Percentiles rank a stretch among this genome's conserved stretches.
These are phyloP conservation scores for Ambrosia hybrid DNA, from an alignment of 140 eudicot genomes.

Conservation along the genomic window DNA sequence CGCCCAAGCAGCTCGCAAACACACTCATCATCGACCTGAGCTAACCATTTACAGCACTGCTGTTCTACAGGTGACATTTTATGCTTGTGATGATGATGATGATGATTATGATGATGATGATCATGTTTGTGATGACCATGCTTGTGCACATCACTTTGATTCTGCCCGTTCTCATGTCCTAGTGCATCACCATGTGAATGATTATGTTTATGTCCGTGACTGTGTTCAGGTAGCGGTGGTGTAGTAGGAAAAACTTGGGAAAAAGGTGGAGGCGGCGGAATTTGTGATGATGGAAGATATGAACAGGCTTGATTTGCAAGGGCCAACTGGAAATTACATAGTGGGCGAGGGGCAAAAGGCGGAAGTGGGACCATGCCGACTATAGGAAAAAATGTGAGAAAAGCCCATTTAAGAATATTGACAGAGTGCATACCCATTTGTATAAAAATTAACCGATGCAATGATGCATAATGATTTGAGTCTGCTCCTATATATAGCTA, in stretches of 20 bases:
- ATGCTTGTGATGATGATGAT: constrained; percentile 28
- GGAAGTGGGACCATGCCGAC: constrained; percentile 35
- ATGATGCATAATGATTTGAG: constrained; percentile 24
- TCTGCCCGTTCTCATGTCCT: constrained; percentile 4
- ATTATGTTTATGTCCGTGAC: constrained; percentile 15
- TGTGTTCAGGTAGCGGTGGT: constrained; percentile 32
- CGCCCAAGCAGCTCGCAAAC: constrained; percentile 71
- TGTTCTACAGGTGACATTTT: constrained; percentile 46
- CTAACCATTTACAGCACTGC: constrained; percentile 82
- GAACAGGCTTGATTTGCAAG: constrained; percentile 75
- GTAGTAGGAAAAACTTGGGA: constrained; percentile 6
- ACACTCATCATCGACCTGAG: constrained; percentile 56
- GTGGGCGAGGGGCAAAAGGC: constrained; percentile 51
- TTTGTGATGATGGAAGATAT: constrained; percentile 43
- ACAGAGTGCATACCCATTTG: constrained; percentile 44
- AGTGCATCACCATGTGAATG: constrained; percentile 15
- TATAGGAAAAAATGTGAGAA: constrained; percentile 37
- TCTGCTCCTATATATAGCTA: constrained; percentile 30
- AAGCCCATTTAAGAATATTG: constrained; percentile 25
- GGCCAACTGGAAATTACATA: constrained; percentile 62
- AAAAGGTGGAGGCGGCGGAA: constrained; percentile 53
- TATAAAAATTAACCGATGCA: constrained; percentile 5
- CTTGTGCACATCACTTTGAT: constrained; percentile 19
- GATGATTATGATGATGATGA: constrained; percentile 20
- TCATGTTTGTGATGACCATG: constrained; percentile 32